A percentile compares a stretch with the other conserved stretches of the same genome.
These are phyloP conservation scores for Salix udensis DNA, from an alignment of 345 rosid species.

Conservation along the genomic window DNA sequence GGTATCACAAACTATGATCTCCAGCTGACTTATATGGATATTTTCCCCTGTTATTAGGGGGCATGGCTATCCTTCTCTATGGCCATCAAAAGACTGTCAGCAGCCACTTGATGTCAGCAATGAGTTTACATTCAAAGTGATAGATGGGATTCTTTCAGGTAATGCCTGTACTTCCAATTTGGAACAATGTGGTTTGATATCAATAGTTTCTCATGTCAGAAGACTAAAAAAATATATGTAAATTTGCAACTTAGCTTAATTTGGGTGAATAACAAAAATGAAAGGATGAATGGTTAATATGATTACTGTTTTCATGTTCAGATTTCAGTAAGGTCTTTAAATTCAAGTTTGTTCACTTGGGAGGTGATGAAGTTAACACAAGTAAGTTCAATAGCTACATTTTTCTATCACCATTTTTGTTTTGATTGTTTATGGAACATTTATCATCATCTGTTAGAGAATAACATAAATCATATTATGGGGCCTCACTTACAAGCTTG, in stretches of 20 bases:
- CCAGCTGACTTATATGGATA: not conserved
- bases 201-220: not conserved
- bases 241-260: not conserved
- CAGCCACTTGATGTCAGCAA: conserved; percentile 73
- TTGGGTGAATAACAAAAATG: not conserved
- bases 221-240: not conserved
- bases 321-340: conserved; percentile 75
- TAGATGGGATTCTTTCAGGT: conserved; percentile 82
- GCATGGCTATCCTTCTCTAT: conserved; percentile 56
- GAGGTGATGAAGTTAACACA: conserved; percentile 81
- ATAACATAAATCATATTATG: no score
- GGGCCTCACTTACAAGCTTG: no score
- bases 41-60: conserved; percentile 43
- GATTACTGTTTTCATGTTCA: conserved; percentile 15
- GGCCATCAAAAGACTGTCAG: conserved; percentile 70
- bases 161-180: not conserved
- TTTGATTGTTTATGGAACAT: not conserved
- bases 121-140: conserved; percentile 59
- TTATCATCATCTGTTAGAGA: no score
- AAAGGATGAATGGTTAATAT: not conserved
- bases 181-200: not conserved
- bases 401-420: not conserved
- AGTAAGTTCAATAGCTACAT: conserved; percentile 33
- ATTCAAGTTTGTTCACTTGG: conserved; percentile 68
- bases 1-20: not conserved